These are phyloP conservation scores for Talaromyces pinophilus DNA, from an alignment of 2,329 filamentous ascomycete genomes.

Conservation along the genomic window DNA sequence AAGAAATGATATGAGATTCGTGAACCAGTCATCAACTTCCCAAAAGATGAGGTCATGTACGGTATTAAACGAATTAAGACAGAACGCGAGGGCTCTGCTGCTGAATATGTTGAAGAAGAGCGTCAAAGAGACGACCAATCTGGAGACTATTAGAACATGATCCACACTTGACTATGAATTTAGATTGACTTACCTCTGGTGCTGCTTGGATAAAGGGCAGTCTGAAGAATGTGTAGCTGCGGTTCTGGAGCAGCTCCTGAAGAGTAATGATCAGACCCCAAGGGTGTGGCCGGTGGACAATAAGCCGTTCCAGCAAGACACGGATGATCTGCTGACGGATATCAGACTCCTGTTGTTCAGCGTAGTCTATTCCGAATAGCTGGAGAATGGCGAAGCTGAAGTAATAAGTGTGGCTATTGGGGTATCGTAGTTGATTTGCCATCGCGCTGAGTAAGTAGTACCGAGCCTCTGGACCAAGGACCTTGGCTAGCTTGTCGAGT, in stretches of 20 bases:
- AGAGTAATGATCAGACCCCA: conserved; percentile 92
- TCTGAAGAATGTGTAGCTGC: conserved; percentile 88
- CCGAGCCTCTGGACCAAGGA: conserved; percentile 72
- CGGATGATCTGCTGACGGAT: conserved; percentile 90
- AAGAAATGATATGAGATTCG: conserved; percentile 21
- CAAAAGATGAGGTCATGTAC: conserved; percentile 16
- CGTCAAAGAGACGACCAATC: conserved; percentile 50
- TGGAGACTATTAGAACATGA: conserved; percentile 25
- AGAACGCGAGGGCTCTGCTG: conserved; percentile 50
- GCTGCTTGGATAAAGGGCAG: conserved; percentile 86
- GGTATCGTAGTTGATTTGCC: conserved; percentile 87
- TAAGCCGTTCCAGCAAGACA: conserved; percentile 81
- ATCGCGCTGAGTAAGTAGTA: conserved; percentile 85
- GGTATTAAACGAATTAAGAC: conserved; percentile 26
- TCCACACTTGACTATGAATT: not conserved
- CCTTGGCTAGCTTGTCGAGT: conserved; percentile 74
- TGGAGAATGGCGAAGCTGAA: conserved; percentile 84
- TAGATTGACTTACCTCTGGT: conserved; percentile 67
- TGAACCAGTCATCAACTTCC: conserved; percentile 23
- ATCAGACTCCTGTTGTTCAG: conserved; percentile 70
- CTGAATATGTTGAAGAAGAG: conserved; percentile 49
- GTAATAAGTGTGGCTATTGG: conserved; percentile 87
- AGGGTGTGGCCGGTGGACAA: conserved; percentile 88
- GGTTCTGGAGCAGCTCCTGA: conserved; percentile 87
- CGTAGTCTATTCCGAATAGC: conserved; percentile 74